These are phyloP conservation scores for Amphicarpaea edgeworthii DNA, from an alignment of 306 rosid species.

Conservation along the genomic window DNA sequence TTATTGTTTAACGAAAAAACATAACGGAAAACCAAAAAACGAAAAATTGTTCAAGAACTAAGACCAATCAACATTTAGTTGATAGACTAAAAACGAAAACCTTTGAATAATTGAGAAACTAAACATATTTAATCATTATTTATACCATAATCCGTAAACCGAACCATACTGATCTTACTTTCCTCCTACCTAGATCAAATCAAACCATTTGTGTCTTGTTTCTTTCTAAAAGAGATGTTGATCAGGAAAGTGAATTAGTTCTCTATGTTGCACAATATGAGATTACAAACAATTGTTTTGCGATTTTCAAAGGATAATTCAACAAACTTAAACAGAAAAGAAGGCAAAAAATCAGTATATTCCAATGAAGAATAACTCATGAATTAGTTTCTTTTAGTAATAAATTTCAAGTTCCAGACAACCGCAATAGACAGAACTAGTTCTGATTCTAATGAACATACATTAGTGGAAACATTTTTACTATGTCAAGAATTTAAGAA, in stretches of 20 bases:
- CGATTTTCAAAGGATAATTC: neutral
- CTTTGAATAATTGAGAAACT: too few species aligned
- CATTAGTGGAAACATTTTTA: constrained; percentile 42
- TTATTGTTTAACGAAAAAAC: too few species aligned
- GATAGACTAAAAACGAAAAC: too few species aligned
- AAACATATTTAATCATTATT: too few species aligned
- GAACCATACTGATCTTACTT: too few species aligned
- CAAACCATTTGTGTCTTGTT: too few species aligned
- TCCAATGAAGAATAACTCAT: constrained; percentile 19
- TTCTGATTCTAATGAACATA: constrained; percentile 45
- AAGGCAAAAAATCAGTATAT: neutral
- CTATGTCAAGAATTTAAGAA: constrained; percentile 38
- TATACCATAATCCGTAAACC: too few species aligned
- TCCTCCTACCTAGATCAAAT: too few species aligned
- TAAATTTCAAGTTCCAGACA: constrained; percentile 27
- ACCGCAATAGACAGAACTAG: constrained; percentile 30
- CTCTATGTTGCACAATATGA: neutral
- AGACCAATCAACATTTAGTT: too few species aligned
- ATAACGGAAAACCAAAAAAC: too few species aligned
- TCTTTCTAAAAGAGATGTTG: too few species aligned
- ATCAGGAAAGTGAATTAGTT: constrained; percentile 2
- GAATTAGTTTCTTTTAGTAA: constrained; percentile 30
- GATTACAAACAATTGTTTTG: neutral
- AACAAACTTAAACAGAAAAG: neutral
- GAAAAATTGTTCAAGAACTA: too few species aligned